A percentile compares a stretch with the other conserved stretches of the same genome.
phyloP scores from a whole-genome alignment of 768 basidiomycete genomes.

The Lentinula raphanica region DNA sequence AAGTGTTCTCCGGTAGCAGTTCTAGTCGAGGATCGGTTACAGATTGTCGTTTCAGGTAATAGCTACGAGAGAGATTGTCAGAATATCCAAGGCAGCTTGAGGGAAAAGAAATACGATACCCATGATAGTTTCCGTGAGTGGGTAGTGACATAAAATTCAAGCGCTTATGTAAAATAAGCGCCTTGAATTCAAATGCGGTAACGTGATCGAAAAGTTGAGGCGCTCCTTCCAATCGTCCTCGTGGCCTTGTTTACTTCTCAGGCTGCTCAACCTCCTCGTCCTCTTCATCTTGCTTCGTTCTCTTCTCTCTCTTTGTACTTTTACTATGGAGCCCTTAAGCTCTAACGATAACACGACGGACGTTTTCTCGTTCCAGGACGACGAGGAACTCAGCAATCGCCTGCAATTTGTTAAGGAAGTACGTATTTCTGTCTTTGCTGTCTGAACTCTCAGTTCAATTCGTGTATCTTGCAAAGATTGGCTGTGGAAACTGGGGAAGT shows the following conservation, averaged over 20 bases:
- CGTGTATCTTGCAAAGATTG: slow-evolving; percentile 49
- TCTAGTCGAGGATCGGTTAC: slow-evolving; percentile 60
- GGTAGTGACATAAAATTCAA: slow-evolving; percentile 22
- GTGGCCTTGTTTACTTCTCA: background rate
- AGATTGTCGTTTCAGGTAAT: slow-evolving; percentile 70
- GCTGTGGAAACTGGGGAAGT: slow-evolving; percentile 90
- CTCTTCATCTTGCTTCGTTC: slow-evolving; percentile 16
- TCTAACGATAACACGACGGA: slow-evolving; percentile 20
- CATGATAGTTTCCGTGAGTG: slow-evolving; percentile 71
- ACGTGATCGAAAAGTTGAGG: background rate
- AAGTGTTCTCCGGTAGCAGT: slow-evolving; percentile 49
- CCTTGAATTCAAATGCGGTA: background rate
- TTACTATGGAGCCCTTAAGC: slow-evolving; percentile 6
- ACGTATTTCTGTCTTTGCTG: slow-evolving; percentile 14
- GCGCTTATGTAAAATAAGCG: background rate
- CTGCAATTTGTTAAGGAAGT: slow-evolving; percentile 77
- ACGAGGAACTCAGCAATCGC: slow-evolving; percentile 38
- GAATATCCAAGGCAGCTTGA: background rate
- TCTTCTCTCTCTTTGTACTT: background rate
- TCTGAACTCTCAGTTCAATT: slow-evolving; percentile 2
- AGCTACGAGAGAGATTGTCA: slow-evolving; percentile 32
- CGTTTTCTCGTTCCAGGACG: slow-evolving; percentile 49
- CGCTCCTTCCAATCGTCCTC: background rate
- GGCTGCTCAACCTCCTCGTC: background rate
- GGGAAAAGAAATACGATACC: slow-evolving; percentile 32